These are phyloP conservation scores for Alternaria arbusti DNA, from an alignment of 2,329 filamentous ascomycete genomes.

Conservation along the genomic window DNA sequence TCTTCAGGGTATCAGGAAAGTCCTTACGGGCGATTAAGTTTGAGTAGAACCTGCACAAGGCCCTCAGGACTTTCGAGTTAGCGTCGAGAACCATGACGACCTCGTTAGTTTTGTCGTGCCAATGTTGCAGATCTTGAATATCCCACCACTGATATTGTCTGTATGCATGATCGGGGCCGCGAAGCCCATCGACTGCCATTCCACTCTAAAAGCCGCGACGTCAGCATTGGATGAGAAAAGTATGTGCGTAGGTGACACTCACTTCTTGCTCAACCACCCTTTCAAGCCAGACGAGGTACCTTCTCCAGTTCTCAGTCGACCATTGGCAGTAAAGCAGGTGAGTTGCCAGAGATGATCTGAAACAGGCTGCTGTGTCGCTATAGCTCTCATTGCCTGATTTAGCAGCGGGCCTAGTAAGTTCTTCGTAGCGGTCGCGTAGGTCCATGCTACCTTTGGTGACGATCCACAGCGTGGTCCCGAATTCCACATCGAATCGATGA, in stretches of 20 bases:
- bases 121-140: slow-evolving; percentile 46
- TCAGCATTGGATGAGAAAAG: no score
- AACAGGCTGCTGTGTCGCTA: no score
- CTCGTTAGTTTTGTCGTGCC: slow-evolving; percentile 47
- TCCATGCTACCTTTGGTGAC: slow-evolving; percentile 45
- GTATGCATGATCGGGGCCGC: slow-evolving; percentile 15
- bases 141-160: slow-evolving; percentile 25
- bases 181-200: slow-evolving; percentile 22
- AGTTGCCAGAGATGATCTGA: no score
- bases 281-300: slow-evolving; percentile 52
- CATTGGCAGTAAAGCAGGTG: slow-evolving; percentile 50
- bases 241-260: no score
- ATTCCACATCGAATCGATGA: slow-evolving; percentile 50
- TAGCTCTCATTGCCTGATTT: slow-evolving; percentile 45
- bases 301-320: slow-evolving; percentile 53
- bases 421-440: slow-evolving; percentile 27
- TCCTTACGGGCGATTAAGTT: slow-evolving; percentile 17
- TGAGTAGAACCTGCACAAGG: slow-evolving; percentile 26
- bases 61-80: slow-evolving; percentile 48
- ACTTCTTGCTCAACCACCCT: slow-evolving; percentile 42
- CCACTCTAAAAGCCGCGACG: no score
- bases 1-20: slow-evolving; percentile 22
- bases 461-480: slow-evolving; percentile 51
- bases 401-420: slow-evolving; percentile 41
- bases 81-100: slow-evolving; percentile 47